Percentiles rank a stretch among this genome's conserved stretches.
These are phyloP conservation scores for Fomitopsis palustris DNA, from an alignment of 1,284 basidiomycete genomes.

Conservation along the genomic window DNA sequence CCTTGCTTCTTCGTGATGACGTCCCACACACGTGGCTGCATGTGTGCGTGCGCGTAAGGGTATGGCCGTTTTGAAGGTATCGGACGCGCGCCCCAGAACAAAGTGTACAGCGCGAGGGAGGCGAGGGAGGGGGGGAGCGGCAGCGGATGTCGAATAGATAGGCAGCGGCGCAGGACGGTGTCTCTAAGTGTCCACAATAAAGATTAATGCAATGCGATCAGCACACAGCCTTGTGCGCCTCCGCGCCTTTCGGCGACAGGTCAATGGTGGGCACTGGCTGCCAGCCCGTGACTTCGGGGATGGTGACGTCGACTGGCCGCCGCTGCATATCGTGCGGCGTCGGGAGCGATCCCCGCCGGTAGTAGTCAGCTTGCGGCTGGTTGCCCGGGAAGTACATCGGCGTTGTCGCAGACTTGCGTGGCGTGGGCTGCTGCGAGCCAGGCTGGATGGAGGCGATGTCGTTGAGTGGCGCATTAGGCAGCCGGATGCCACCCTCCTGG, in stretches of 20 bases:
- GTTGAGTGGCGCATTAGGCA: constrained; percentile 63
- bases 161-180: constrained; percentile 4
- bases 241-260: constrained; percentile 22
- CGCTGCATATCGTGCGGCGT: constrained; percentile 19
- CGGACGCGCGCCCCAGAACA: background rate
- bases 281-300: constrained; percentile 40
- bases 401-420: constrained; percentile 38
- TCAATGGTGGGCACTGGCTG: constrained; percentile 33
- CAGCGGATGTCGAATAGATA: constrained; percentile 3
- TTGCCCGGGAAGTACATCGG: constrained; percentile 28
- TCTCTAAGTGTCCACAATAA: constrained; percentile 2
- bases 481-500: constrained; percentile 56
- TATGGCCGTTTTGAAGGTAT: constrained; percentile 7
- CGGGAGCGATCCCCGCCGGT: constrained; percentile 29
- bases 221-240: constrained; percentile 24
- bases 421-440: constrained; percentile 28
- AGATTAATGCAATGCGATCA: background rate
- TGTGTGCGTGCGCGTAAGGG: constrained; percentile 1
- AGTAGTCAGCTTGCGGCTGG: constrained; percentile 25
- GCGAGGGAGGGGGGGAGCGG: background rate
- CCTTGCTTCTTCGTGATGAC: constrained; percentile 8
- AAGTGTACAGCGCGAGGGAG: background rate
- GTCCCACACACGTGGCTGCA: constrained; percentile 2
- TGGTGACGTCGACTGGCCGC: constrained; percentile 16
- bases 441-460: constrained; percentile 52